Evolutionary conservation across 2,329 filamentous ascomycete genomes (phyloP), one percentile per base, ranked within the genome.

Genomic region (Botrytis squamosa): DNA sequence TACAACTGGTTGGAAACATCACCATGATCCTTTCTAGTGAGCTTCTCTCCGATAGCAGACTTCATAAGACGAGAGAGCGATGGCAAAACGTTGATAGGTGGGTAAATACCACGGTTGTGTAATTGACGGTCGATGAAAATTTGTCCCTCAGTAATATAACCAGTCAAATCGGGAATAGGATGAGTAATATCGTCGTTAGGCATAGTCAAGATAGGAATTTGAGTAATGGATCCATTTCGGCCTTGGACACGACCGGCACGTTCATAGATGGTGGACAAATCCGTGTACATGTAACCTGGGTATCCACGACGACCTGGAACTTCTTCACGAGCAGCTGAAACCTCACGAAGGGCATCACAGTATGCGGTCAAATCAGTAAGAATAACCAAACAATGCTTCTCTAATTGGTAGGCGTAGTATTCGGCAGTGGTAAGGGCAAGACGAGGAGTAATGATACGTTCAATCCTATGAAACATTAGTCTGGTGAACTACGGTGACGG

Each of bases 221-320:
- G 96, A 33, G 97, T 99, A 81, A 99, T 99, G 80, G 96, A 99
- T 75, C 97, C 96, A 81, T 98, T 98, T 80, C 97, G 93, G 80
- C 97, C 97, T 81, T 94, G 88, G 69, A 99, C 96, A 92, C 96
- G 96, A 82, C 96, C 96, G 79, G 96, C 96, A 86, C 96, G 95
- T 86, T 99, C 96, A 88, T 99, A 99, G 81, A 99, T 98, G 82
- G 96, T 99, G 75, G 96, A 98, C 91, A 99, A 93, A 90, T 99
- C 97, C 79, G 96, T 99, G 88, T 99, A 99, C 96, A 99, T 99
- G 89, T 99, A 99, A 93, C 96, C 96, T 71, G 96, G 96, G 87
- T 96, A 99, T 89, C 96, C 96, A 91, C 96, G 95, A 84, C 96
- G 95, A 88, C 96, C 96, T 59, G 96, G 96, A 62, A 99, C 96